Evolutionary conservation across 192 early-diverging fungal species (phyloP), one percentile per base, ranked within the genome.

Genomic region (Dispira parvispora): DNA sequence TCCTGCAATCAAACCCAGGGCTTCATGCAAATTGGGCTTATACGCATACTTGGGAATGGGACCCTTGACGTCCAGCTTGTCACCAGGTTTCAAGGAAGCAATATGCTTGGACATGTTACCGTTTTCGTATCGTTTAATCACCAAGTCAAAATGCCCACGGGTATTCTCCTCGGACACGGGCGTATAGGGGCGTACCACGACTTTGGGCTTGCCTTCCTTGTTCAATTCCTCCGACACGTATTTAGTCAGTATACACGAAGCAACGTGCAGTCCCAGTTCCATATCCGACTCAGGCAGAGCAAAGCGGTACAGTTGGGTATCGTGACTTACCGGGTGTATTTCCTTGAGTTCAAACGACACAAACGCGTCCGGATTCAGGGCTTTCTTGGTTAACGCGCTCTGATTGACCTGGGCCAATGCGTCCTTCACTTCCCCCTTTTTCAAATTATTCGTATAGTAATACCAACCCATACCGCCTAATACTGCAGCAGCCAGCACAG

Each of bases 211-310:
- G 44, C 79, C 80, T 67, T 83, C 78, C 58, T 82, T 72, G 52
- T 63, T 73, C 27, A 74, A 43, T 56, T 66, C 72, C 58, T 61
- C 14, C 6, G 69, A 73, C 62, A 68, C 64, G 58, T 81, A 80
- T 75, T 86, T 85, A 43, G 88, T 88, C 26, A 96, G 74, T 49
- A 96, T 73, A 63, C 84, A 88, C 46, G 84, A 84, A n/a, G 89
- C 83, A 27, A 82, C 77, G 50, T 81, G 77, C 64, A 90, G 68
- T 60, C 85, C 87, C 11, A 87, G 74, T 57, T 76, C 75, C 52
- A 85, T 77, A 46, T 82, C 74, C 14, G 74, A 74, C 16, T 75
- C 63, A n/a, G 81, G 83, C 46, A 91, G 73, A 8, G 67, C 79
- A 64, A 93, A 89, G 42, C 82, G 75, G 74, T 82, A 84, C 44